A percentile compares a stretch with the other conserved stretches of the same genome.
Evolutionary conservation across 345 rosid species (phyloP).

Genomic region (Hevea brasiliensis): DNA sequence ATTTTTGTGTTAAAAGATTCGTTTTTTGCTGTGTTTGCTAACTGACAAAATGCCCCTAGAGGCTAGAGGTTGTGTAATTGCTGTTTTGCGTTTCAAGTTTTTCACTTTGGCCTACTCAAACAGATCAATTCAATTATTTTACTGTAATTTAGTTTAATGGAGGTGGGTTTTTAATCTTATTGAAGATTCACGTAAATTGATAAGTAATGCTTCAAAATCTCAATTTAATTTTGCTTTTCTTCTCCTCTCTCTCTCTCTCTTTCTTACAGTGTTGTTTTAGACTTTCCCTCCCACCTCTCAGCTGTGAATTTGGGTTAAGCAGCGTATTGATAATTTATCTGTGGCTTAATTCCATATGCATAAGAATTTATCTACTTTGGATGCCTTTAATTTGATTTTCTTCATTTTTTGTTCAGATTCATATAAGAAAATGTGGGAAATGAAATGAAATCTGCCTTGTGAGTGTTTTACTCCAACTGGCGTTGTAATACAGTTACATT

Average conservation of each 20-base stretch:
- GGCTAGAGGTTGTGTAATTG: background rate
- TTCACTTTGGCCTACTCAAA: no score
- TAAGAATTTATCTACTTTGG: background rate
- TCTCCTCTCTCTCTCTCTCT: background rate
- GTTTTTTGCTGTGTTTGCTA: slow-evolving; percentile 15
- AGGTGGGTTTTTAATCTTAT: background rate
- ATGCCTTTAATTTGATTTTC: background rate
- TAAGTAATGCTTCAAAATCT: background rate
- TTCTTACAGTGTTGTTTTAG: no score
- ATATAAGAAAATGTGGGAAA: background rate
- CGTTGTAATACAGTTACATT: no score
- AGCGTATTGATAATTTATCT: background rate
- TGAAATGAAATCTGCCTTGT: background rate
- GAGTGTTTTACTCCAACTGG: no score
- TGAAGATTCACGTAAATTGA: background rate
- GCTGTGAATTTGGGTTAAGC: background rate
- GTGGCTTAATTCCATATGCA: background rate
- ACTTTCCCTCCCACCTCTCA: background rate
- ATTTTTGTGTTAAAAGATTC: background rate
- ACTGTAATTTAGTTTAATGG: background rate
- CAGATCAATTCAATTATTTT: background rate
- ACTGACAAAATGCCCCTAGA: slow-evolving; percentile 7
- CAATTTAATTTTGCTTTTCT: background rate
- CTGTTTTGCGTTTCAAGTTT: background rate
- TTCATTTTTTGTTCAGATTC: background rate